phyloP scores from a whole-genome alignment of 1,284 basidiomycete genomes.

The Microbotryomycetes sp. region DNA sequence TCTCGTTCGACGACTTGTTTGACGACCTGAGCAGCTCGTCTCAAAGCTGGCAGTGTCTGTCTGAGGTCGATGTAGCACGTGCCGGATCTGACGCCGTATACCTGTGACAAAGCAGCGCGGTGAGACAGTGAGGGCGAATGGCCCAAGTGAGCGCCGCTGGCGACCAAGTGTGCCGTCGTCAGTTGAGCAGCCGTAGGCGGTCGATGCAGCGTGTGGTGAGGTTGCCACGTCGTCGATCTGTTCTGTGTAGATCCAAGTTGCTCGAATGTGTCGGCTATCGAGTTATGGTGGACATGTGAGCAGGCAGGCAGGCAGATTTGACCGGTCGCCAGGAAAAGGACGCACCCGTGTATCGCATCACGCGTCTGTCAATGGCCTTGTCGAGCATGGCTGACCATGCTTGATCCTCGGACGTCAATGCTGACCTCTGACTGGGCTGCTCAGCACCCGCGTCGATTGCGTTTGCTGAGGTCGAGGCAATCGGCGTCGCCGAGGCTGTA shows the following conservation, averaged over 20 bases:
- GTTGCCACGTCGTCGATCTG: conserved; percentile 61
- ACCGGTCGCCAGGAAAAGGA: background rate
- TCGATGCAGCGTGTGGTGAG: conserved; percentile 62
- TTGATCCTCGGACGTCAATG: conserved; percentile 3
- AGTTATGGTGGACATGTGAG: background rate
- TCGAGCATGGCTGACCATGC: conserved; percentile 7
- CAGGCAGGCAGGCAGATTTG: background rate
- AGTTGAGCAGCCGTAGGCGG: conserved; percentile 57
- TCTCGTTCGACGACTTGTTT: conserved; percentile 72
- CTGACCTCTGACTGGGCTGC: background rate
- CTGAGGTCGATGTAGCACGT: conserved; percentile 94
- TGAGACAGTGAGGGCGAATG: conserved; percentile 76
- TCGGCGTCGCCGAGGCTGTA: background rate
- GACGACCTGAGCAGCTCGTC: conserved; percentile 80
- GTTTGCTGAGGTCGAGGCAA: background rate
- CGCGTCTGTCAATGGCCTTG: conserved; percentile 22
- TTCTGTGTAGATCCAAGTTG: conserved; percentile 71
- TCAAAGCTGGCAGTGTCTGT: conserved; percentile 82
- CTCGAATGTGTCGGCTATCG: conserved; percentile 50
- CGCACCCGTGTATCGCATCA: conserved; percentile 15
- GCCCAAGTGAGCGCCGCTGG: conserved; percentile 89
- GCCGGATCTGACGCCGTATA: conserved; percentile 84
- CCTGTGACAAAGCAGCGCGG: conserved; percentile 82
- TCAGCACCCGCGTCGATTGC: background rate
- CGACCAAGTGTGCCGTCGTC: conserved; percentile 82